Base-by-base conservation (phyloP, 2,329 filamentous ascomycete genomes). In the Diaporthe citriasiana region DNA sequence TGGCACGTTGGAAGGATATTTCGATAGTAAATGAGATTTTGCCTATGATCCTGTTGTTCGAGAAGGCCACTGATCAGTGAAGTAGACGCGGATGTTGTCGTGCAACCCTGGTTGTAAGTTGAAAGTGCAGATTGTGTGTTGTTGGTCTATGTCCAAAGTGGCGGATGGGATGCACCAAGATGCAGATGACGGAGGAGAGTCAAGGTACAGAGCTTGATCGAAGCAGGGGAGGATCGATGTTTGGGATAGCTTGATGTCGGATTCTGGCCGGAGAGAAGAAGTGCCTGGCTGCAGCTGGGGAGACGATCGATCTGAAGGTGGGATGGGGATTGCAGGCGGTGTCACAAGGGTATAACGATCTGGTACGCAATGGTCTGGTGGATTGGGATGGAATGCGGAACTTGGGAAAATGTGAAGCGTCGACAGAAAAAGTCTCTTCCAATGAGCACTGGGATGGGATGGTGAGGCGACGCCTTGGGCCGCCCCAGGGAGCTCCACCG, bases 361-460 rank as follows among this genome's bases (percentile, higher is more conserved):
- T 53, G 47, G 70, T 53, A 40, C 25, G 35, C 25, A 55, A 55
- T 71, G 56, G 33, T 65, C 42, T 51, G 42, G 70, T 51, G 59
- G 70, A 50, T 71, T 70, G 66, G 66, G 66, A 55, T 70, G 56
- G 70, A 71, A 71, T 40, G 70, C 50, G 19, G 69, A 60, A 53
- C 45, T 56, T 50, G 27, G 45, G 56, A 71, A 71, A 71, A 63
- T 71, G 70, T 63, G 66, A 70, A 68, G 56, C 70, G 70, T 71
- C 70, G 53, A 63, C 56, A 71, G 69, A 71, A 71, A 71, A 71
- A 68, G 70, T 71, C 70, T 71, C 70, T 71, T 71, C 70, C 70
- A 63, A 71, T 71, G 47, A 60, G 40, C 70, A 33, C 56, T 60
- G 56, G 70, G 70, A 63, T 60, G 56, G 70, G 70, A 63, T 71